Conservation (phyloP, 495 filamentous ascomycete species). For the Penicillium soppii region DNA sequence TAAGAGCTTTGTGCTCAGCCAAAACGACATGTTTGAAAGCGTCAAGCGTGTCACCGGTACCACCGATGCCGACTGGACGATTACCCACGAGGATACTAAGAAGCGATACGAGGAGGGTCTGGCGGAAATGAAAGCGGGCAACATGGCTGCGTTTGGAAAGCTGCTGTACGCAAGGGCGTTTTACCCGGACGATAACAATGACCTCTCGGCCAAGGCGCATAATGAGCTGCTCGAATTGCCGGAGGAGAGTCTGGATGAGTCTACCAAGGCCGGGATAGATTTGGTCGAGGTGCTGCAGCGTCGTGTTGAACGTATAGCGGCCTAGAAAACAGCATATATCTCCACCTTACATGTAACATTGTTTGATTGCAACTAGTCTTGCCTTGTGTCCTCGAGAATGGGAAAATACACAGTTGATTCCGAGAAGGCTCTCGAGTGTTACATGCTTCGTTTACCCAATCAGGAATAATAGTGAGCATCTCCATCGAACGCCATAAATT, state of each 20-base stretch:
- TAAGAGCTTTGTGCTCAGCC: slow-evolving; percentile 48
- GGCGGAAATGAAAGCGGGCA: slow-evolving; percentile 40
- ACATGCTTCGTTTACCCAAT: no score
- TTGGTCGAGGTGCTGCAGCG: slow-evolving; percentile 26
- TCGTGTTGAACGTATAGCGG: slow-evolving; percentile 26
- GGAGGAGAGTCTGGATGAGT: slow-evolving; percentile 57
- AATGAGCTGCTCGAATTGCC: slow-evolving; percentile 55
- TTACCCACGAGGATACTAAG: slow-evolving; percentile 40
- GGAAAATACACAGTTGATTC: no score
- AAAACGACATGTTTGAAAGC: slow-evolving; percentile 54
- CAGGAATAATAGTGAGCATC: no score
- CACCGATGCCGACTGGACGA: slow-evolving; percentile 54
- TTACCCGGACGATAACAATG: slow-evolving; percentile 37
- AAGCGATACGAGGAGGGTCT: slow-evolving; percentile 47
- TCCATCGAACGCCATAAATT: no score
- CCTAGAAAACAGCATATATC: slow-evolving; percentile 12
- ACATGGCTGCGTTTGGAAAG: slow-evolving; percentile 49
- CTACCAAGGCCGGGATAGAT: slow-evolving; percentile 41
- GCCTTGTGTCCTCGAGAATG: no score
- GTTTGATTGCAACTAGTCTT: no score
- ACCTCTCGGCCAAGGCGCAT: slow-evolving; percentile 33
- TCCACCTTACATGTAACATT: no score
- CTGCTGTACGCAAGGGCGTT: slow-evolving; percentile 53
- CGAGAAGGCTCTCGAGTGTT: no score
- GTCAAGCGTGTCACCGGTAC: slow-evolving; percentile 56